Percentiles rank a stretch among this genome's conserved stretches.
Conservation (phyloP, 2,329 filamentous ascomycete species). For the Hypoxylon sp. region DNA sequence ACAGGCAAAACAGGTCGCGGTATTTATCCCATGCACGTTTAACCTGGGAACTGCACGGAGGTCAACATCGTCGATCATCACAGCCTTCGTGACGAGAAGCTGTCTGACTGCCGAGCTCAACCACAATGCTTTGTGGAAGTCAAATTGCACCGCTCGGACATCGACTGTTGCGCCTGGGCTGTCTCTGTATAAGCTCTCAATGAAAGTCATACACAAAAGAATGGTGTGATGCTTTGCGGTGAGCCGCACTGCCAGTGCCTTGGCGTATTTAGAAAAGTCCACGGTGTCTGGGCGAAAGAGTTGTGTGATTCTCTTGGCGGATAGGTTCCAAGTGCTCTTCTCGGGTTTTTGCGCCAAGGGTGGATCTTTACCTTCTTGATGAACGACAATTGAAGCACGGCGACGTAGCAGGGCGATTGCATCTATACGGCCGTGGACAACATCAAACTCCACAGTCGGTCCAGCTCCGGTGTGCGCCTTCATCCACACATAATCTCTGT, state of each 20-base stretch:
- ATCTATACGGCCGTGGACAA: conserved; percentile 3
- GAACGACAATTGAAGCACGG: neutral
- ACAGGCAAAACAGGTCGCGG: conserved; percentile 25
- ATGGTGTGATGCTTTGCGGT: no score
- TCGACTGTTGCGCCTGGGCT: conserved; percentile 1
- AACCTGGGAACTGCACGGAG: neutral
- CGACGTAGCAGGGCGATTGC: conserved; percentile 2
- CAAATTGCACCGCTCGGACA: conserved; percentile 12
- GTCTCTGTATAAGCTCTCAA: conserved; percentile 8
- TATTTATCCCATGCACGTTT: neutral
- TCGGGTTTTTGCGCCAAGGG: neutral
- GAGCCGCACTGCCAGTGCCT: neutral
- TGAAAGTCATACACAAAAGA: conserved; percentile 13
- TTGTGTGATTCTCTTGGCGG: conserved; percentile 1
- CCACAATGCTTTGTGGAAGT: conserved; percentile 4
- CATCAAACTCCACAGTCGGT: neutral
- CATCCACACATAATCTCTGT: conserved; percentile 1
- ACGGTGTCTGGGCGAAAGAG: conserved; percentile 2
- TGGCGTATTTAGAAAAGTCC: conserved; percentile 4
- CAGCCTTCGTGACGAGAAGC: neutral
- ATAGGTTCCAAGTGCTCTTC: neutral
- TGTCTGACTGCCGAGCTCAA: neutral
- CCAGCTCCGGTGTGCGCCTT: neutral
- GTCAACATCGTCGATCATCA: no score
- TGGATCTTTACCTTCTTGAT: neutral